Base-by-base conservation (phyloP, 352 stramenopile genomes). In the Globisporangium orthogonon region DNA sequence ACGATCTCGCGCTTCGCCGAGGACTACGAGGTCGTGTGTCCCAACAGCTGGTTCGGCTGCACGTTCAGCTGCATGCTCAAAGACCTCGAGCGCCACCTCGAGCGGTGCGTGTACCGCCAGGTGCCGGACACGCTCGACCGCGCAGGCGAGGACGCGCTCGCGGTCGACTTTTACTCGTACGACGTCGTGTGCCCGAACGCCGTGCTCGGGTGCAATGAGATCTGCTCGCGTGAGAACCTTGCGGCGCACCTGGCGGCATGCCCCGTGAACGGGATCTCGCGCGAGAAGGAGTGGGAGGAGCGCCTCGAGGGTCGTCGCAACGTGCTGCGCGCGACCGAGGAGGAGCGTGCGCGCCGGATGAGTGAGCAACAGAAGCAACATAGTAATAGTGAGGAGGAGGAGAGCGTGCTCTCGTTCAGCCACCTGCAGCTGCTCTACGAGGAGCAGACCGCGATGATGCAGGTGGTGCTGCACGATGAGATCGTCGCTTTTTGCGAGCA, bases 11-110 rank as follows among this genome's bases (percentile, higher is more conserved):
- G 78, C 45, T 80, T 90, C 35, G 74, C 82, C 0, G 70, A 85
- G 30, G 81, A 94, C 58, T 94, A 94, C 64, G 81, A 94, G 58
- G 82, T 94, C 7, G 79, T 94, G 52, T 94, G 84, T 52, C 84
- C 84, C 1, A 89, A 94, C 53, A 89, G 76, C 55, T 94, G 84
- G 84, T 89, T 91, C 54, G 84, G 84, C n/a, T 94, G 84, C 62
- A 88, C 72, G 6, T 87, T 81, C 64, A 91, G 78, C 63, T 94
- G 84, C 62, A 91, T 94, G 81, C 64, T 91, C 15, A 77, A 86
- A 37, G 79, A 91, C 52, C 62, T 94, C 2, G 81, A 91, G 67
- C 60, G 60, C 10, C 84, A 94, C 60, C 40, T 94, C 3, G 66
- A 80, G 31, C 57, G 68, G 23, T 94, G 84, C 53, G 73, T 76